Percentiles rank a stretch among this genome's conserved stretches.
Conservation (phyloP, 345 rosid genomes). For the Brassica incana region DNA sequence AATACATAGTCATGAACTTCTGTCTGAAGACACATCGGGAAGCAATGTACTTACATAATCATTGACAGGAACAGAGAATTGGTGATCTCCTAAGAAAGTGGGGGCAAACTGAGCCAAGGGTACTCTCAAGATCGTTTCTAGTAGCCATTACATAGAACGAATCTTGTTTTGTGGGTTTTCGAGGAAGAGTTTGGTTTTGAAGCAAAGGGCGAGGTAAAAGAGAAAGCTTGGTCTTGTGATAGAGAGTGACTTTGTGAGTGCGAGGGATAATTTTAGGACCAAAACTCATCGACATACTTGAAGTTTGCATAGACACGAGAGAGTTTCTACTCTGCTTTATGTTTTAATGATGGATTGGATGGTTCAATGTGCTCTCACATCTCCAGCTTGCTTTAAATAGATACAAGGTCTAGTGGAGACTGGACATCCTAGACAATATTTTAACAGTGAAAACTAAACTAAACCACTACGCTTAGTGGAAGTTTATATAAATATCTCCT, state of each 20-base stretch:
- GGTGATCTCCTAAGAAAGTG: neutral
- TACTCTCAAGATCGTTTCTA: constrained; percentile 5
- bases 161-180: neutral
- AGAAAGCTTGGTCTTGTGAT: neutral
- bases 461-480: too few species aligned
- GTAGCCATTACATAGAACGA: neutral
- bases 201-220: neutral
- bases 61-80: neutral
- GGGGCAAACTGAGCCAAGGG: constrained; percentile 15
- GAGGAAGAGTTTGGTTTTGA: neutral
- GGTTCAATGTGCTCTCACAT: neutral
- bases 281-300: neutral
- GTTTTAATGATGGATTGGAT: neutral
- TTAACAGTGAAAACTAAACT: too few species aligned
- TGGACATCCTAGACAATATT: neutral
- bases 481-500: too few species aligned
- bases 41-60: neutral
- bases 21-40: too few species aligned
- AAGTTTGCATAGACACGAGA: neutral
- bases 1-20: too few species aligned
- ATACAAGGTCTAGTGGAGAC: neutral
- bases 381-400: neutral
- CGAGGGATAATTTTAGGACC: neutral
- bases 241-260: neutral
- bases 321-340: neutral